Evolutionary conservation across 352 stramenopile species (phyloP).

Genomic region (Globisporangium spinosum): DNA sequence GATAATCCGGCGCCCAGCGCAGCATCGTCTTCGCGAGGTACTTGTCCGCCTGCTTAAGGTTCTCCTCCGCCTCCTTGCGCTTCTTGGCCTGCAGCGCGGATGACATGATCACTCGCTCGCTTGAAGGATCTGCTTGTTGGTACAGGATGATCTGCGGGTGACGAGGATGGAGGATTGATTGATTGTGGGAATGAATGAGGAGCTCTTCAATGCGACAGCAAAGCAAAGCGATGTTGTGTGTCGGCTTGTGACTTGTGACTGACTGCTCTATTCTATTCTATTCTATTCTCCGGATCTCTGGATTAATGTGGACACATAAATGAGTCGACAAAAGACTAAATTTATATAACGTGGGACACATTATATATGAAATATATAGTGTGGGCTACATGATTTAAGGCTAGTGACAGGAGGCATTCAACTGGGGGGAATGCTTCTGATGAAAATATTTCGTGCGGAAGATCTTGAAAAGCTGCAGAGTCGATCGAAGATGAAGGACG

Average conservation of each 20-base stretch:
- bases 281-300: neutral
- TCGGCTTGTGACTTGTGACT: neutral
- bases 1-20: conserved; percentile 64
- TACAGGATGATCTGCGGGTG: neutral
- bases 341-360: neutral
- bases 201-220: neutral
- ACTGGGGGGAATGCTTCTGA: neutral
- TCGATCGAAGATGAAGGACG: neutral
- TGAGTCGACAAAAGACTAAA: neutral
- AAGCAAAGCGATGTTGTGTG: neutral
- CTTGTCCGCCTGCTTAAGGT: conserved; percentile 59
- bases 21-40: conserved; percentile 58
- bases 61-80: conserved; percentile 43
- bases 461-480: conserved; percentile 10
- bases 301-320: neutral
- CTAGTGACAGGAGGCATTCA: neutral
- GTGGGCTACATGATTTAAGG: neutral
- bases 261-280: neutral
- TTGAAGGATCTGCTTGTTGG: neutral
- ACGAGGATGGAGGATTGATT: neutral
- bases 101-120: neutral
- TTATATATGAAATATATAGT: neutral
- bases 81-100: conserved; percentile 45
- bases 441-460: neutral
- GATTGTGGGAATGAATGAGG: neutral